Base-by-base conservation (phyloP, 169 alveolate species). In the Cryptosporidium sp. region DNA sequence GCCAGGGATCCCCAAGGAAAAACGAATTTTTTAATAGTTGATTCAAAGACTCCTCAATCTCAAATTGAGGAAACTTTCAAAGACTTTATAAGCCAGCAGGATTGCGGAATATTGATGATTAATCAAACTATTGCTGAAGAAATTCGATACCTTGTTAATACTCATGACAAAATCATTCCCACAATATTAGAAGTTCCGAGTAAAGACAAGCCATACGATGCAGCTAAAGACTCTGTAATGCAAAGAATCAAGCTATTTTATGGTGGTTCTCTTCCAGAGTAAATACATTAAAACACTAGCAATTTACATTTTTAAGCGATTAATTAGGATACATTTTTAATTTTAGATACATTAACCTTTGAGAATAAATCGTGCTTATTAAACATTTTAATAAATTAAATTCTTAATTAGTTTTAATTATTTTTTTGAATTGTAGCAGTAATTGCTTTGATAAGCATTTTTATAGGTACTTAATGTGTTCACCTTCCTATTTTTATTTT, bases 111-210 rank as follows among this genome's bases (percentile, higher is more conserved):
- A 74, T 91, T 96, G 43, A 85, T 96, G 85, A 94, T 96, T 43
- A 93, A 94, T 62, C 94, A 96, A 74, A 86, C 92, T 70, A 94
- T 65, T 80, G 97, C 97, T 65, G 95, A 93, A 80, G 94, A 94
- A 41, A 92, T 96, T 58, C 92, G 97, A 86, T 93, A 94, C 62
- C 91, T 94, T 29, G 94, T 96, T 29, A 92, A 93, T 84, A 93
- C 93, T 48, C 94, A 96, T 89, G 93, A 93, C 55, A 95, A 92
- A 69, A 92, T 95, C 35, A 91, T 96, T 33, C 98, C 98, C 2
- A 94, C 98, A 16, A 92, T 96, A 69, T 91, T 96, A 85, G 98
- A 96, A 91, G 95, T 96, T 26, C 98, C 98, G 26, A 93, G 96
- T 45, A 96, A 96, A 91, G 96, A 96, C 74, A 84, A 70, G 69